phyloP scores from a whole-genome alignment of 2,329 filamentous ascomycete species.

The Penicillium hordei region DNA sequence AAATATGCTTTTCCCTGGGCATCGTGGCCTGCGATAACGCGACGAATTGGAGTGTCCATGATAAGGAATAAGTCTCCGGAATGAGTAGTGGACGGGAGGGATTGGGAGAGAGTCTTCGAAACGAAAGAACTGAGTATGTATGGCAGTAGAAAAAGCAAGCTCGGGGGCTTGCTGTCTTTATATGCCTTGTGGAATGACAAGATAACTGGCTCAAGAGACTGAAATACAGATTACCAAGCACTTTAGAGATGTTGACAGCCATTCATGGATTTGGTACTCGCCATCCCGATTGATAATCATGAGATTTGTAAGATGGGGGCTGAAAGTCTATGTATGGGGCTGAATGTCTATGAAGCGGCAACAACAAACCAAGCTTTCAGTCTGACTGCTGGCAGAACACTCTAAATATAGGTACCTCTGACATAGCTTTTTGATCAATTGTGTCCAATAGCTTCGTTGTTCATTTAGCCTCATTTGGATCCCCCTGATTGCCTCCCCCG shows the following conservation, averaged over 20 bases:
- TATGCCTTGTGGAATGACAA: neutral
- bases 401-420: neutral
- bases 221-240: neutral
- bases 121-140: neutral
- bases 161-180: neutral
- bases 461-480: neutral
- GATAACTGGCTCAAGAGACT: neutral
- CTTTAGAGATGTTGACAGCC: neutral
- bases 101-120: neutral
- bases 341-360: neutral
- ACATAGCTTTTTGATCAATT: neutral
- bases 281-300: constrained; percentile 7
- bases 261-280: too few relatives aligned
- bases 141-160: neutral
- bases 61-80: neutral
- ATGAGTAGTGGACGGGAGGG: neutral
- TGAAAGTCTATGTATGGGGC: neutral
- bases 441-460: neutral
- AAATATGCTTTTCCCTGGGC: constrained; percentile 29
- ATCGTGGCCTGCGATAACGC: constrained; percentile 25
- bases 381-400: too few relatives aligned
- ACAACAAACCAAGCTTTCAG: neutral
- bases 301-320: constrained; percentile 11
- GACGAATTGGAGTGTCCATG: constrained; percentile 22
- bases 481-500: neutral